Conservation (phyloP, 176 grass and related monocot genomes). For the Triticum timopheevii region DNA sequence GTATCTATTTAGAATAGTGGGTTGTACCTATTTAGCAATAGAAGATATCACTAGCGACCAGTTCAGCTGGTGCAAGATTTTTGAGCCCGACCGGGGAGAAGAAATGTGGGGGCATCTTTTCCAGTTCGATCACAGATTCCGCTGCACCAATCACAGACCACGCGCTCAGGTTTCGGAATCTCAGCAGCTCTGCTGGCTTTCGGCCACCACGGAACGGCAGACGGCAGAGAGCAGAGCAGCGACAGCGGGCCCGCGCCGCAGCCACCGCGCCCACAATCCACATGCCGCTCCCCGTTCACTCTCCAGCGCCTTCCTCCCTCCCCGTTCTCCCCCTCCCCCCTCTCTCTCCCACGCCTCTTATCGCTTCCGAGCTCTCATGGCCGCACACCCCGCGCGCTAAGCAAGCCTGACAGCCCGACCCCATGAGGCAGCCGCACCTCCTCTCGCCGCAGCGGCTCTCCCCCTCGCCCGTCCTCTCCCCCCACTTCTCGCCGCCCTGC, state of each 20-base stretch:
- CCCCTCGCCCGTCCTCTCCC: constrained; percentile 37
- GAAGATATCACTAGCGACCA: no score
- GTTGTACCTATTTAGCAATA: no score
- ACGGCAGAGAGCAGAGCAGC: neutral
- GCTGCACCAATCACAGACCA: neutral
- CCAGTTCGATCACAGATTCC: neutral
- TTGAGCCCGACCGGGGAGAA: neutral
- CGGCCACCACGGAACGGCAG: neutral
- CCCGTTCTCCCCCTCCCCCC: neutral
- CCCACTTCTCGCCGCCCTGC: constrained; percentile 44
- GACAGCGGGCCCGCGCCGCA: neutral
- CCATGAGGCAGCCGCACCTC: constrained; percentile 71
- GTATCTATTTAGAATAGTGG: no score
- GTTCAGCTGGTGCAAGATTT: neutral
- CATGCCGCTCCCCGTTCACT: neutral
- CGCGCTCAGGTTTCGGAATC: neutral
- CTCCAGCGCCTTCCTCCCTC: neutral
- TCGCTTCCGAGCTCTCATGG: constrained; percentile 40
- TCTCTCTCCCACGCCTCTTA: neutral
- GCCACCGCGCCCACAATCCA: neutral
- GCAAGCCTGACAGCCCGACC: constrained; percentile 16
- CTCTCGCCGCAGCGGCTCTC: constrained; percentile 38
- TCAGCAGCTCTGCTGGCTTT: neutral
- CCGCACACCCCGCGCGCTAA: constrained; percentile 22
- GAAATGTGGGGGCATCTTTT: neutral